A percentile compares a stretch with the other conserved stretches of the same genome.
Conservation (phyloP, 768 basidiomycete species). For the Phanerodontia chrysosporium region DNA sequence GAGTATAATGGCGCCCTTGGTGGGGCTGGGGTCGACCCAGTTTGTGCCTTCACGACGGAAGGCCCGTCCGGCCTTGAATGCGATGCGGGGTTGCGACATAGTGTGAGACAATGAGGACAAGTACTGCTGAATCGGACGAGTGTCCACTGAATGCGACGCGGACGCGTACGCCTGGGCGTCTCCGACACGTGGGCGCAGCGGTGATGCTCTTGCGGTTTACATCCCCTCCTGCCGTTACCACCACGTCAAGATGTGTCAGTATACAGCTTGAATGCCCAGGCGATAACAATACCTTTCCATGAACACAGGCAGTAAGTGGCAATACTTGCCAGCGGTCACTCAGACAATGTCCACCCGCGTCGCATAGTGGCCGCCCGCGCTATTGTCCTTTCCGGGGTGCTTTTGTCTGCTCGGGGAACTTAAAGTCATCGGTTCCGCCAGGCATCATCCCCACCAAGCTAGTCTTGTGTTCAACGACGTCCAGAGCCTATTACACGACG, state of each 20-base stretch:
- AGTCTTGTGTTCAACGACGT: not conserved
- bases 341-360: constrained; percentile 1
- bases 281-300: not conserved
- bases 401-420: constrained; percentile 18
- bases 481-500: not conserved
- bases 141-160: not conserved
- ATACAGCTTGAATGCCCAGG: not conserved
- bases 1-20: constrained; percentile 72
- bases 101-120: not conserved
- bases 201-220: not conserved
- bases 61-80: constrained; percentile 71
- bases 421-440: not conserved
- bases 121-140: not conserved
- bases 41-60: constrained; percentile 65
- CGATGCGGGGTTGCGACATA: constrained; percentile 28
- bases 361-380: not conserved
- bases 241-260: too few relatives aligned
- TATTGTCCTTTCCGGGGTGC: constrained; percentile 14
- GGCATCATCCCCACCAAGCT: constrained; percentile 4
- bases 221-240: not conserved
- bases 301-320: not conserved
- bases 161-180: constrained; percentile 8
- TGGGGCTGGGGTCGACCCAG: constrained; percentile 59
- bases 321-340: not conserved
- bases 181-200: not conserved